Evolutionary conservation across 805 yeast species (phyloP), one percentile per base, ranked within the genome.

Genomic region (Monosporozyma solicola): DNA sequence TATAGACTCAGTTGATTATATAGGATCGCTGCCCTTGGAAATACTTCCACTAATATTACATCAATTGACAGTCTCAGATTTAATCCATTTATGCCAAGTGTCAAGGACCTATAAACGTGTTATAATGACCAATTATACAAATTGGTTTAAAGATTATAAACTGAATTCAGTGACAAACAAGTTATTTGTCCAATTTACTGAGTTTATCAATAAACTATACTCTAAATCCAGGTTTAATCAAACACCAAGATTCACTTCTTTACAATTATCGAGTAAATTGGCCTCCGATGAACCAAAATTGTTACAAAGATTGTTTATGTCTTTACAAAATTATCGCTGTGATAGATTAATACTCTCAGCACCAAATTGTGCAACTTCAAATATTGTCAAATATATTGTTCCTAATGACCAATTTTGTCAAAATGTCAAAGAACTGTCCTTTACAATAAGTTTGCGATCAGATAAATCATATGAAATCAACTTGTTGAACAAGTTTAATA

Each of bases 241-340:
- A 7, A 31, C 7, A n/a, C 50, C 47, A 16, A 41, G 41, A 1
- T 24, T 63, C 3, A 53, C 57, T 8, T 44, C 54, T 1, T 31
- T 65, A 20, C 52, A 53, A 37, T 56, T 59, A 27, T 61, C 67
- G 1, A 54, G 62, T n/a, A 58, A 55, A 31, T 35, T 53, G 2
- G 46, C 62, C 7, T 53, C 62, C 0, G 68, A 61, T n/a, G 70
- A 67, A 33, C 37, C 49, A 1, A 63, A 56, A 46, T 52, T 61
- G 8, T 25, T 59, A 6, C 51, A 57, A 31, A 20, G 49, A 3
- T 51, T 66, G 3, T 52, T 59, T 5, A 45, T 53, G 6, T 50
- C 48, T 10, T 29, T 60, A 25, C 57, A 53, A 39, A 55, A 57
- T 24, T 51, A 54, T 27, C 31, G 44, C 2, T 48, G 58, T 25